A percentile compares a stretch with the other conserved stretches of the same genome.
These are phyloP conservation scores for Cadophora malorum DNA, from an alignment of 2,329 filamentous ascomycete species.

Conservation along the genomic window DNA sequence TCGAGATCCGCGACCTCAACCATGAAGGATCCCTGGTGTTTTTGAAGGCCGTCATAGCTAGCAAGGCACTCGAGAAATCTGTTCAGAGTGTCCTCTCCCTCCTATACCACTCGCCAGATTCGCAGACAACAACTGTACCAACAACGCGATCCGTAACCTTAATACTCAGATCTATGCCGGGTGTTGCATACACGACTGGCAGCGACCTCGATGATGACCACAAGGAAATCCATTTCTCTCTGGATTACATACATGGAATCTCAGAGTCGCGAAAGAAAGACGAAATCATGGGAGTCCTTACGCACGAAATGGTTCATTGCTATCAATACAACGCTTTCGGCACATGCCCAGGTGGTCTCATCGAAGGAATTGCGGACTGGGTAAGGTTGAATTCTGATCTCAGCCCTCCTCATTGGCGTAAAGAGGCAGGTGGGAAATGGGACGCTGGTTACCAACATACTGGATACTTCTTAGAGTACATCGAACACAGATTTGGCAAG, in stretches of 20 bases:
- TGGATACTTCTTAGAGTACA: slow-evolving; percentile 86
- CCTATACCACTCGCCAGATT: slow-evolving; percentile 66
- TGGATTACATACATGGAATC: slow-evolving; percentile 71
- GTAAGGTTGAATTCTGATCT: slow-evolving; percentile 78
- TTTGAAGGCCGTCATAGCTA: slow-evolving; percentile 68
- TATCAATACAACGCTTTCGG: slow-evolving; percentile 78
- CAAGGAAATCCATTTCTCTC: slow-evolving; percentile 91
- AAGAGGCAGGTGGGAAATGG: slow-evolving; percentile 65
- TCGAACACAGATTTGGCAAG: slow-evolving; percentile 70
- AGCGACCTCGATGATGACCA: slow-evolving; percentile 81
- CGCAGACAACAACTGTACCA: slow-evolving; percentile 51
- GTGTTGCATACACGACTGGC: slow-evolving; percentile 89
- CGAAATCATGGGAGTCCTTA: slow-evolving; percentile 83
- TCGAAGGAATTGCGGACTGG: slow-evolving; percentile 94
- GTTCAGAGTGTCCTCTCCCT: slow-evolving; percentile 72
- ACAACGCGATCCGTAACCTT: slow-evolving; percentile 87
- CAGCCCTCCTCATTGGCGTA: slow-evolving; percentile 83
- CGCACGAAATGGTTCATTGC: slow-evolving; percentile 94
- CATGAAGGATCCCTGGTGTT: slow-evolving; percentile 71
- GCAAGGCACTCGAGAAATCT: slow-evolving; percentile 65
- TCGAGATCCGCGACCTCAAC: slow-evolving; percentile 63
- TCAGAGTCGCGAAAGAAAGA: slow-evolving; percentile 51
- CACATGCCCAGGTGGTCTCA: slow-evolving; percentile 74
- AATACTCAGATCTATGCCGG: slow-evolving; percentile 77
- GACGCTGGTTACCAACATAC: slow-evolving; percentile 90